Base-by-base conservation (phyloP, 495 filamentous ascomycete species). In the Tetracladium setigerum region DNA sequence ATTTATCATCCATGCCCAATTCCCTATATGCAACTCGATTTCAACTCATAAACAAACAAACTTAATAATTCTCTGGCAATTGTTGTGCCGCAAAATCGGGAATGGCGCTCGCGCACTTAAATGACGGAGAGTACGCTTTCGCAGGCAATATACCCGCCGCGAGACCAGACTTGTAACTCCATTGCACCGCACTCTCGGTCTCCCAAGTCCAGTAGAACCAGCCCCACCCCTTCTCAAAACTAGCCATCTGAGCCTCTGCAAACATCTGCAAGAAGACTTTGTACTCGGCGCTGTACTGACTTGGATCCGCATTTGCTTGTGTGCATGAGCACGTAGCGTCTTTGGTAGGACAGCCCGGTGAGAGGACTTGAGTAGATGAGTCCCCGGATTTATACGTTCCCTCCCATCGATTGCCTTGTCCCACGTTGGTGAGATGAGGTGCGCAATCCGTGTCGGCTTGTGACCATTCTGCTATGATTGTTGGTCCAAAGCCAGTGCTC, bases 201-300 rank as follows among this genome's bases (percentile, higher is more conserved):
- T 79, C 68, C 87, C 84, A 89, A 17, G 89, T 95, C 94, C 94
- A 99, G 68, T 97, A 97, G 67, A 95, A 90, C 92, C 94, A 97
- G 39, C 94, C 94, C 81, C 85, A 90, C 6, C 84, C 87, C 37
- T 81, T 78, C 63, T 95, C 89, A 52, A 95, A 99, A 24, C 80
- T 84, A 13, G 75, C 67, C 87, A 99, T 97, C 69, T 99, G 94
- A 34, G 89, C 91, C 66, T 95, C 84, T 17, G 92, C 91, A 67
- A 97, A 96, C 60, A 83, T 85, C 56, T 74, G 75, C 50, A 99
- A 68, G 68, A 88, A 97, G 51, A 80, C 64, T 66, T 94, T 95
- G 67, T 99, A 99, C 9, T 65, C 67, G 36, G 70, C 67, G 35
- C 76, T 78, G 70, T 89, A 99, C 2, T 66, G 56, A 4, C 70